Base-by-base conservation (phyloP, 495 filamentous ascomycete genomes). In the Aspergillus hancockii region DNA sequence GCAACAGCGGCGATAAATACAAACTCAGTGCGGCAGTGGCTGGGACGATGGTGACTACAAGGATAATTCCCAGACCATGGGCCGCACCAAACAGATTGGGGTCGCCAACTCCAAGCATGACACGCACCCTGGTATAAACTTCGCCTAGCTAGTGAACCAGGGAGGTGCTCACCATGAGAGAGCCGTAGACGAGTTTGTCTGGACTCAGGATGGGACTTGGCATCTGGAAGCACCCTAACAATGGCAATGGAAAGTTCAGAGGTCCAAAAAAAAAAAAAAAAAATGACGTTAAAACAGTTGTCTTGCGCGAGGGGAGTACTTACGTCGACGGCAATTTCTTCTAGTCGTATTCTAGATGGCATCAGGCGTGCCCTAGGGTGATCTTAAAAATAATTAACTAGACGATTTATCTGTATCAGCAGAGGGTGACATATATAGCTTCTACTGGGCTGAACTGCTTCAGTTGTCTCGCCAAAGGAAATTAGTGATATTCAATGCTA, bases 401-500 rank as follows among this genome's bases (percentile, higher is more conserved):
- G 38, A 43, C 16, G 38, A 43, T n/a, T 43, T 43, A 43, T 43
- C 38, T 43, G 38, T 43, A 43, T 43, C 38, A 43, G 38, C 16
- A 43, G 38, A 43, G 16, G 38, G 38, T 43, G 38, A 5, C 38
- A 43, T 43, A 13, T 43, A 43, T 43, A 13, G 6, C 6, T 43
- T n/a, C n/a, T n/a, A n/a, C n/a, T 43, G 38, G 38, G 38, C 38
- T 43, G 38, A 13, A n/a, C n/a, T n/a, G n/a, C n/a, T n/a, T 43
- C 16, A 43, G 38, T 13, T 43, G 38, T 18, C 38, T 43, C 14
- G 38, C 38, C 16, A 43, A 13, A n/a, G 38, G 16, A 43, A 5
- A 43, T 7, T 43, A 13, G 38, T 43, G 38, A 43, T 43, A 43
- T 43, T 18, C 38, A 43, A 13, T 43, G 38, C 38, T 43, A 13